Evolutionary conservation across 306 rosid genomes (phyloP), one percentile per base, ranked within the genome.

Genomic region (Prunus padus): DNA sequence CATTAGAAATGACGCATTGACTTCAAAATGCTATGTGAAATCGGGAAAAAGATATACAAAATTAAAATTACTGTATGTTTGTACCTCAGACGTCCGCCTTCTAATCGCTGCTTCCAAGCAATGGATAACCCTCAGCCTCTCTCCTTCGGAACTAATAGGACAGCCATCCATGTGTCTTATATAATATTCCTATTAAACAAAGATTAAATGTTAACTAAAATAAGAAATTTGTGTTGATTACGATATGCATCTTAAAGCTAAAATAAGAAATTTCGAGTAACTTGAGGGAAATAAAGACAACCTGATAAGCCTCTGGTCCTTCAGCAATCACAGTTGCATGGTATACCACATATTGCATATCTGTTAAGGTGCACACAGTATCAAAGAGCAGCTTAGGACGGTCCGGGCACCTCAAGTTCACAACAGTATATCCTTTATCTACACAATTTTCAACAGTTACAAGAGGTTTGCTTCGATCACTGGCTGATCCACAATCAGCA

Each of bases 241-340:
- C 11, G 11, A 50, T 49, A 31, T 23, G 20, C 19, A 5, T 22
- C 4, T 11, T 28, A 20, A 55, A 11, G 20, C 20, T 10, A n/a
- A 22, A 55, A 59, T 25, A 23, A 55, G 26, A 12, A 4, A 57
- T 9, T 0, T 23, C 11, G 4, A 28, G 23, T 3, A 25, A 23
- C 10, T 57, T 25, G n/a, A 52, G 40, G 61, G 79, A 62, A 81
- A 65, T 31, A 75, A 65, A 69, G 66, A 26, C 57, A 79, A 90
- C 99, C 99, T 95, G 99, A 86, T 50, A 81, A 44, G 99, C 99
- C 82, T 95, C 99, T 46, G 91, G 92, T 71, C 93, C 97, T 89
- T 95, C 99, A 5, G 97, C 92, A 84, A 81, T 87, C 72, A 92
- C 84, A 60, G 97, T 90, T 13, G 88, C 99, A 82, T 95, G 99